phyloP scores from a whole-genome alignment of 805 yeast genomes.

The Hanseniaspora taiwanica region DNA sequence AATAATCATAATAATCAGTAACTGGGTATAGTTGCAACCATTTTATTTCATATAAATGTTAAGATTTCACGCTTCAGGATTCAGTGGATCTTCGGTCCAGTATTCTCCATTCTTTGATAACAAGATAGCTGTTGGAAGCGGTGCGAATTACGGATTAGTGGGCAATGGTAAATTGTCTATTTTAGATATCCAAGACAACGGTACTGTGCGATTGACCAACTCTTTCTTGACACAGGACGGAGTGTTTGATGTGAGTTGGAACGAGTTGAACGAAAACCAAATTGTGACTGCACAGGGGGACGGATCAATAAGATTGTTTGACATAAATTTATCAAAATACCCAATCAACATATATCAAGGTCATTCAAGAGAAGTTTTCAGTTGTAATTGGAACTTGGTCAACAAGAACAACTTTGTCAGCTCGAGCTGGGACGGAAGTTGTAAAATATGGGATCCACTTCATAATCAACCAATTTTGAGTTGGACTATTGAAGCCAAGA shows the following conservation, averaged over 20 bases:
- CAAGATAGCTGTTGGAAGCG: conserved; percentile 77
- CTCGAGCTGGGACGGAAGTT: conserved; percentile 86
- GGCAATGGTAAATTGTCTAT: conserved; percentile 82
- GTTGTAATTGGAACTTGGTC: conserved; percentile 60
- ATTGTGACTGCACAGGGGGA: conserved; percentile 77
- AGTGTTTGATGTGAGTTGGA: conserved; percentile 78
- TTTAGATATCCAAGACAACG: conserved; percentile 53
- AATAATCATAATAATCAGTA: not conserved
- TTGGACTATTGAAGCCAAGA: conserved; percentile 25
- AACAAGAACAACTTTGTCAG: conserved; percentile 59
- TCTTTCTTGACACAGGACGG: conserved; percentile 90
- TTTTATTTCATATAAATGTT: conserved; percentile 35
- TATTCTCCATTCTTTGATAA: conserved; percentile 90
- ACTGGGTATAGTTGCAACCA: no score
- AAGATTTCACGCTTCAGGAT: conserved; percentile 60
- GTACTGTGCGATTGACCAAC: conserved; percentile 40
- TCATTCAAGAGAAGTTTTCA: conserved; percentile 63
- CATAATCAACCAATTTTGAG: conserved; percentile 46
- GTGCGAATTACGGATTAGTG: conserved; percentile 86
- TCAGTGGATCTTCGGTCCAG: conserved; percentile 74
- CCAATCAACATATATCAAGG: conserved; percentile 69
- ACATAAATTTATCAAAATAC: conserved; percentile 47
- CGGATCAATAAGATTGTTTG: conserved; percentile 76
- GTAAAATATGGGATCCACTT: conserved; percentile 65
- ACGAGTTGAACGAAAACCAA: conserved; percentile 82